Evolutionary conservation across 139 green algal species (phyloP).

Genomic region (Tetraselmis chui): DNA sequence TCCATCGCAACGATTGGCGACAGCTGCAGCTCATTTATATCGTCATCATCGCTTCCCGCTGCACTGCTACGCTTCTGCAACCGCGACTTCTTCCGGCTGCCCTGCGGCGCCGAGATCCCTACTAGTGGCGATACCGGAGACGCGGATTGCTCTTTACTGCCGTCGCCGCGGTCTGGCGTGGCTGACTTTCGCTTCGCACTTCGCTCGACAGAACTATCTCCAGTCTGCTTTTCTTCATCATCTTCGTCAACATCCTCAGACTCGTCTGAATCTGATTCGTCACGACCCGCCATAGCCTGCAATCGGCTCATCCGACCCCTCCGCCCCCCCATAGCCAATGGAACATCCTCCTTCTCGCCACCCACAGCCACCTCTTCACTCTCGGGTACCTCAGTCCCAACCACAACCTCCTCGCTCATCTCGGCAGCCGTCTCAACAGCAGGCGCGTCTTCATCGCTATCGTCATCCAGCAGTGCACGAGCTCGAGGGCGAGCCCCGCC

Average conservation of each 20-base stretch:
- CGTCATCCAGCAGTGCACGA: neutral
- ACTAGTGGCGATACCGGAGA: no score
- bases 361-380: neutral
- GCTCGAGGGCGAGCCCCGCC: neutral
- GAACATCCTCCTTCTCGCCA: no score
- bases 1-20: neutral
- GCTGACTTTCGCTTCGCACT: neutral
- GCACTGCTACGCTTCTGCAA: neutral
- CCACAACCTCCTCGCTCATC: neutral
- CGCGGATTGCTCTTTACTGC: neutral
- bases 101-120: neutral
- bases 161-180: neutral
- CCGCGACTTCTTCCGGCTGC: neutral
- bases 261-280: neutral
- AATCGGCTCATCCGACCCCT: neutral
- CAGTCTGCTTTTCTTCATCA: neutral
- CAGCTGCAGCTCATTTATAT: neutral
- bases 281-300: neutral
- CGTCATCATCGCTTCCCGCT: neutral
- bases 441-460: neutral
- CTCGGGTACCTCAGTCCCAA: neutral
- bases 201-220: neutral
- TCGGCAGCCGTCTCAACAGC: neutral
- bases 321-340: no score
- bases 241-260: neutral